These are phyloP conservation scores for Penicillium sp. DNA, from an alignment of 2,329 filamentous ascomycete species.

Conservation along the genomic window DNA sequence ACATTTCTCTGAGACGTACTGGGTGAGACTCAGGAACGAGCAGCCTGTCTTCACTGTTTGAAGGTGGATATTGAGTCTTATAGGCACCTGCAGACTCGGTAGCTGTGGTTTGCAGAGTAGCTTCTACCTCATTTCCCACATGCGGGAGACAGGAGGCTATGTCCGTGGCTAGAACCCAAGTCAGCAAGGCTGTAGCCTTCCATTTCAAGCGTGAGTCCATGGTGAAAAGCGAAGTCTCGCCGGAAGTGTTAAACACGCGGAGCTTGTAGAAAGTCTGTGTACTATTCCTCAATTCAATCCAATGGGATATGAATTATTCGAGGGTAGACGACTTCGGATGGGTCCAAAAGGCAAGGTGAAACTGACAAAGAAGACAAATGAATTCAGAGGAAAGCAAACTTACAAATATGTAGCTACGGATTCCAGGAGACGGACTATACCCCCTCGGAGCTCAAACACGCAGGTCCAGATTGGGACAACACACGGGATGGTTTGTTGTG, in stretches of 20 bases:
- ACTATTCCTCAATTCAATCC: constrained; percentile 12
- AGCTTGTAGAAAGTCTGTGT: not conserved
- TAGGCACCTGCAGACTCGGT: constrained; percentile 21
- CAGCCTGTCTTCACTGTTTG: constrained; percentile 28
- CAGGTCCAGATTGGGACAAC: constrained; percentile 7
- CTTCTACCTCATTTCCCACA: constrained; percentile 13
- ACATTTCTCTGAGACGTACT: constrained; percentile 26
- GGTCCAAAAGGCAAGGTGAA: constrained; percentile 1
- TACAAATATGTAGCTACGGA: constrained; percentile 20
- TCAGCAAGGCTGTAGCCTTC: constrained; percentile 36
- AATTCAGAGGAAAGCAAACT: constrained; percentile 4
- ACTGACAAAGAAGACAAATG: not conserved
- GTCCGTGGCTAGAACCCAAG: constrained; percentile 35
- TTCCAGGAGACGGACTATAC: constrained; percentile 9
- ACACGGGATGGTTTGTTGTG: constrained; percentile 18
- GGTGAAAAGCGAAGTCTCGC: not conserved
- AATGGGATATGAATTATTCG: constrained; percentile 7
- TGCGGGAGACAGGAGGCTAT: constrained; percentile 28
- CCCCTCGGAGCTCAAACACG: not conserved
- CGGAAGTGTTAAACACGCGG: not conserved
- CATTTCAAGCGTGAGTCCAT: constrained; percentile 27
- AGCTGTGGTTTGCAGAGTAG: constrained; percentile 15
- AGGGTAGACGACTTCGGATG: constrained; percentile 4
- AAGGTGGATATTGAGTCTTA: constrained; percentile 41
- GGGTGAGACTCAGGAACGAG: constrained; percentile 29